Base-by-base conservation (phyloP, 2,329 filamentous ascomycete genomes). In the Fusarium mundagurra region DNA sequence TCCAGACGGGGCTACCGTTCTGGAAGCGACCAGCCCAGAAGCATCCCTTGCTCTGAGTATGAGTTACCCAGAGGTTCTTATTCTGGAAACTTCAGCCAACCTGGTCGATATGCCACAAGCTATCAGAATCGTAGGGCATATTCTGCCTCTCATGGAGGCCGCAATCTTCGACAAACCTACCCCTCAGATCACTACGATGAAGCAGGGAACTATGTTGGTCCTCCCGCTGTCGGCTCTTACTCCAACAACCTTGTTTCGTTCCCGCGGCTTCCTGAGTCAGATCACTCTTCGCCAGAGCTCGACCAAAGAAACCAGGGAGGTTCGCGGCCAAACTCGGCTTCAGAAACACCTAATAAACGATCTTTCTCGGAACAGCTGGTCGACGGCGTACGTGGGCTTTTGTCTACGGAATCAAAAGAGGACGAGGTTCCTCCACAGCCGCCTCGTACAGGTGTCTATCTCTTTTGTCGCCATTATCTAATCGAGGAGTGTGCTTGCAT, bases 401-500 rank as follows among this genome's bases (percentile, higher is more conserved):
- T 75, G 33, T 41, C 18, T 36, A 50, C 74, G 16, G 65, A 69
- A 22, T 39, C 48, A 27, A 43, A 48, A 24, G 65, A 72, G 16
- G 38, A 57, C 5, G 29, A 65, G 31, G n/a, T 54, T n/a, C 57
- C 69, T 27, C 59, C 38, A 9, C 73, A 77, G 36, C 67, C 74
- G 16, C 51, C 65, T 8, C 76, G 69, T 16, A 71, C 64, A 5
- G 69, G 76, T 33, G 33, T 41, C 18, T 73, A 77, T 62, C 16
- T 76, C 10, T 77, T 72, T 34, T 78, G 76, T 33, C 74, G 72
- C 34, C 74, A 77, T 51, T 61, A 61, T 24, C 69, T 76, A 18
- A 59, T 67, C 18, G 67, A 65, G 16, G 61, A 63, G 18, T 78
- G 76, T 47, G 64, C 64, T 14, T 78, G 76, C 24, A 55, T 60